Evolutionary conservation across 2,329 filamentous ascomycete genomes (phyloP).

Genomic region (Hymenoscyphus infarciens): DNA sequence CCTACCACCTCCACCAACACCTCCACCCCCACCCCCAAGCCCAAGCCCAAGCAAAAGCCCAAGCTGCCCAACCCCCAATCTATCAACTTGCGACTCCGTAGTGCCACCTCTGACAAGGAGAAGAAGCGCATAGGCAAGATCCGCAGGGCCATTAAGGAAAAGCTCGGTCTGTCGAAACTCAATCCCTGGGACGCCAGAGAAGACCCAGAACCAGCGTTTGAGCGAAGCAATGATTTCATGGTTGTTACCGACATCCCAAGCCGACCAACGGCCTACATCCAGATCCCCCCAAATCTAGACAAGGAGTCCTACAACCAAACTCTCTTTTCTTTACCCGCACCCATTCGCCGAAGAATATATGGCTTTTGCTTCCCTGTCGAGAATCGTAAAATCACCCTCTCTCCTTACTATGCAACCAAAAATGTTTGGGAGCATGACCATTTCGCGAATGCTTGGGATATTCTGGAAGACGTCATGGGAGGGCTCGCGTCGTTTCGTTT

Average conservation of each 20-base stretch:
- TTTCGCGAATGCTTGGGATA: conserved; percentile 28
- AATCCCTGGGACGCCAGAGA: neutral
- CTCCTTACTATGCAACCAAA: conserved; percentile 26
- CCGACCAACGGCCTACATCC: conserved; percentile 2
- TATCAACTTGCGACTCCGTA: neutral
- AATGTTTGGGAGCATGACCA: conserved; percentile 25
- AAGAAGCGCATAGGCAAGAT: neutral
- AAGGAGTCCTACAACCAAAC: neutral
- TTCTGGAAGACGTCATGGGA: conserved; percentile 27
- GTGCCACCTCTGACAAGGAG: neutral
- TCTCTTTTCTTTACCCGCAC: conserved; percentile 22
- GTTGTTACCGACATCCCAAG: neutral
- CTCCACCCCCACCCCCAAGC: too few species aligned
- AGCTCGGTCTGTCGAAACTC: neutral
- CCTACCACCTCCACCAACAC: neutral
- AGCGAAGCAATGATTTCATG: conserved; percentile 19
- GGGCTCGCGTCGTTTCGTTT: conserved; percentile 21
- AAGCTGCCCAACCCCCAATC: neutral
- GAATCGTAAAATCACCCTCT: conserved; percentile 27
- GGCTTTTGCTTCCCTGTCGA: conserved; percentile 26
- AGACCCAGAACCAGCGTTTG: conserved; percentile 9
- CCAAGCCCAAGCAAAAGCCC: too few species aligned
- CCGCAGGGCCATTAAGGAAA: neutral
- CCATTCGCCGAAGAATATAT: conserved; percentile 30
- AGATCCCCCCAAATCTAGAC: neutral